Base-by-base conservation (phyloP, 2,329 filamentous ascomycete genomes). In the Fusarium chaquense region DNA sequence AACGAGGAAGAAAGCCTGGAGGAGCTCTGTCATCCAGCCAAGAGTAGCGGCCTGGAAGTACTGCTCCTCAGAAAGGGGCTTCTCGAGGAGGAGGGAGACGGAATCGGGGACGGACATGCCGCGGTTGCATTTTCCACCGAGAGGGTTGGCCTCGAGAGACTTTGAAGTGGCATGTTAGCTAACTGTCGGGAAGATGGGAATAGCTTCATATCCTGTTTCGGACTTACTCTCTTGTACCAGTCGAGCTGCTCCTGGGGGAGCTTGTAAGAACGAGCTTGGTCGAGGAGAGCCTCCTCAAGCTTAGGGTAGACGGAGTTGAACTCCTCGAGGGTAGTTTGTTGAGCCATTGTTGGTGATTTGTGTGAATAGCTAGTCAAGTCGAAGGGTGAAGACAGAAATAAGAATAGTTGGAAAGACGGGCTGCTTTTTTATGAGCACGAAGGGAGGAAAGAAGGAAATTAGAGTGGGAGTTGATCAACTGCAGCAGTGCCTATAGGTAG, bases 1-100 rank as follows among this genome's bases (percentile, higher is more conserved):
- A 71, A 99, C 96, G 62, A 99, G 90, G 89, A 99, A 98, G 87
- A 98, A 98, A 72, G 96, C 95, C 84, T 99, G 96, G 35, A 99
- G 91, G 51, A 99, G 89, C 87, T 99, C 96, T 69, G 97, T 97
- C 87, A 97, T 90, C 96, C 96, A 99, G 78, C 96, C 96, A 20
- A 99, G 88, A 20, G 93, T 91, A 45, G 94, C 93, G 49, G 95
- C 86, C 74, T 93, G 86, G 85, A 97, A 96, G 86, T 94, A 97
- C 83, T 98, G 91, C 62, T 95, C 88, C 67, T 93, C 87, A 71
- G 84, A 88, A 70, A 98, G 89, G 58, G 91, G 84, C 73, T 88
- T 84, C 73, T 81, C 86, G 77, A 94, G 88, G 69, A 98, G 89
- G 76, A 96, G 85, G 71, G 93, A 91, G 71, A 91, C 90, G 47